These are phyloP conservation scores for Cryptomeria japonica DNA, from an alignment of 75 land plant species.

Conservation along the genomic window DNA sequence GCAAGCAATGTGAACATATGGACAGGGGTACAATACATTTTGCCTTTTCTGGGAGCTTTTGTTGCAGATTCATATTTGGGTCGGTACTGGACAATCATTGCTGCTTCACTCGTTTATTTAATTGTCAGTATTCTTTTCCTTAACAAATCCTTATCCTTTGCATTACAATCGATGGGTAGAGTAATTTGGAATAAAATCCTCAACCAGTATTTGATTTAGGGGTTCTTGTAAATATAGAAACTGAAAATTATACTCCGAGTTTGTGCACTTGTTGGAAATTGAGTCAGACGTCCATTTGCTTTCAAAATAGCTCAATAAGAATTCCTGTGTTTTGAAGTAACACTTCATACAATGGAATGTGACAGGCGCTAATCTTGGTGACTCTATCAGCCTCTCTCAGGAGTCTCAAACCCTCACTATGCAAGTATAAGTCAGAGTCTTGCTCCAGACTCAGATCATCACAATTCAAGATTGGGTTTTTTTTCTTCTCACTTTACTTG, in stretches of 20 bases:
- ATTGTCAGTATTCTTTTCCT: conserved; percentile 18
- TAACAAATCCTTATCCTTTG: not conserved
- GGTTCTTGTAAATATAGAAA: too few relatives aligned
- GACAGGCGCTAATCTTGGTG: too few relatives aligned
- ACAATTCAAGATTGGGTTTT: conserved; percentile 49
- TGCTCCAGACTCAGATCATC: too few relatives aligned
- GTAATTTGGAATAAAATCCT: not conserved
- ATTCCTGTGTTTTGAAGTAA: too few relatives aligned
- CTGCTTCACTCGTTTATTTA: conserved; percentile 36
- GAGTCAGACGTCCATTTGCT: too few relatives aligned
- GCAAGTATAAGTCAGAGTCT: too few relatives aligned
- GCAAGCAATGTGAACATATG: conserved; percentile 53
- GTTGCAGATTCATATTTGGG: conserved; percentile 61
- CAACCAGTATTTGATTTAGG: not conserved
- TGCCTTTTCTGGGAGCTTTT: conserved; percentile 56
- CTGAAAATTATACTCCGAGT: too few relatives aligned
- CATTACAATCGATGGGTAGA: not conserved
- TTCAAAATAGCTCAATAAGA: too few relatives aligned
- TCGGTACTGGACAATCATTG: conserved; percentile 45
- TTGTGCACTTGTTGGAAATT: too few relatives aligned
- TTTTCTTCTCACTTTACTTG: conserved; percentile 31
- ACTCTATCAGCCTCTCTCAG: conserved; percentile 13
- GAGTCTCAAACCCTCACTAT: conserved; percentile 3
- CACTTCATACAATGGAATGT: too few relatives aligned
- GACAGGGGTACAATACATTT: conserved; percentile 33